A percentile compares a stretch with the other conserved stretches of the same genome.
Evolutionary conservation across 2,329 filamentous ascomycete species (phyloP).

Genomic region (Escovopsis sp.): DNA sequence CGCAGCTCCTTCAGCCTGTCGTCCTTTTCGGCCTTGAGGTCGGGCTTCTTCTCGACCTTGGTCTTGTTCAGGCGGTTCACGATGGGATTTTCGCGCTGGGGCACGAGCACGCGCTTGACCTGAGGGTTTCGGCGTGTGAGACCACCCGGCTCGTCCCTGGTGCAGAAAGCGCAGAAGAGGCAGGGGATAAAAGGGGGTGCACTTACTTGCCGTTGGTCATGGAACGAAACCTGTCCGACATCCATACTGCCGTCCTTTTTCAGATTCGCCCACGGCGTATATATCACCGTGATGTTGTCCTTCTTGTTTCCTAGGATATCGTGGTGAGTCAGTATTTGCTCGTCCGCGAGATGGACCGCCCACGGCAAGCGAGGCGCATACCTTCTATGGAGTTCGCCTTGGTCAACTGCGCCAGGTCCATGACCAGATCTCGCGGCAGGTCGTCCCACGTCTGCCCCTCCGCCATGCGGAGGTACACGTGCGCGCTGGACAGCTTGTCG

Average conservation of each 20-base stretch:
- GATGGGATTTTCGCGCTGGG: constrained; percentile 71
- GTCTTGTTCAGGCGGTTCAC: constrained; percentile 99
- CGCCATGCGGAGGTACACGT: constrained; percentile 80
- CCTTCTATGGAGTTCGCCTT: constrained; percentile 99
- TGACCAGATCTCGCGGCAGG: constrained; percentile 59
- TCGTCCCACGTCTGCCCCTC: constrained; percentile 72
- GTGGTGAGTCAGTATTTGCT: background rate
- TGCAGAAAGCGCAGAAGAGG: too few species aligned
- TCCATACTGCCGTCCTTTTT: constrained; percentile 95
- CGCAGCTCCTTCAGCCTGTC: constrained; percentile 57
- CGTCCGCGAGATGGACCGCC: too few species aligned
- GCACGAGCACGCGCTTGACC: constrained; percentile 71
- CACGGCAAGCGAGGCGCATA: constrained; percentile 14
- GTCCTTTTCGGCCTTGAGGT: constrained; percentile 70
- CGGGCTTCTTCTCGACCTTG: constrained; percentile 72
- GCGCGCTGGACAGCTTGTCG: constrained; percentile 91
- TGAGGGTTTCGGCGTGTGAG: constrained; percentile 13
- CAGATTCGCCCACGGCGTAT: constrained; percentile 94
- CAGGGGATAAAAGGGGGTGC: background rate
- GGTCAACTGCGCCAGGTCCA: constrained; percentile 89
- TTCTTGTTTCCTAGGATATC: constrained; percentile 72
- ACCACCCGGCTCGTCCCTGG: too few species aligned
- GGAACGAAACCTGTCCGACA: constrained; percentile 86
- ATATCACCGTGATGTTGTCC: constrained; percentile 91
- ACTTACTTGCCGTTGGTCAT: constrained; percentile 57